Base-by-base conservation (phyloP, 2,329 filamentous ascomycete species). In the Penicillium capsulatum region DNA sequence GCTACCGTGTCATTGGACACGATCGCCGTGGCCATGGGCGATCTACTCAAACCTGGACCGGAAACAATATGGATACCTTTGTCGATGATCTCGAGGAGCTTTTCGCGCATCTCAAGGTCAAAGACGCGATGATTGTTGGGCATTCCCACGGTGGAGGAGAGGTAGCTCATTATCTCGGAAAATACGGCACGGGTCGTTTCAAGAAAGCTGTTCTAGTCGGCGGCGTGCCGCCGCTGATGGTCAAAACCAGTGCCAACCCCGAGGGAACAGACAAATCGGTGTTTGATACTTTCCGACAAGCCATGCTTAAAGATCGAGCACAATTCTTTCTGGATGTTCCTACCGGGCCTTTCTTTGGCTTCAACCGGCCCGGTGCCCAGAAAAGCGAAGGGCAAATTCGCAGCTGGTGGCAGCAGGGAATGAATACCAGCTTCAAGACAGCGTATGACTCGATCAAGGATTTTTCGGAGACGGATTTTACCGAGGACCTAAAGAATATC, bases 91-190 rank as follows among this genome's bases (percentile, higher is more conserved):
- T 69, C 2, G 16, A 55, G 17, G 50, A 60, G 38, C 55, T 68
- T 0, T 61, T 69, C 34, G 57, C 58, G 19, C 45, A 63, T 28
- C 60, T 67, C 1, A 48, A 64, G n/a, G 42, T 66, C 10, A 57
- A 59, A 27, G 47, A 64, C 28, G 59, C 54, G 13, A 54, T 59
- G 38, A 57, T 68, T 52, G 61, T 67, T 3, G 65, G 65, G 2
- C 64, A 67, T 36, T 68, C 65, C 3, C 66, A 65, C 3, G 67
- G 66, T 6, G 68, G 68, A 17, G 68, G 68, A 22, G 68, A 71
- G 47, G 63, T 70, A 1, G 54, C 62, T 3, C 59, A 57, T 29
- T 65, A 60, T 38, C 47, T 65, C 5, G 60, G 55, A 8, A 58
- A 60, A 7, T 57, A 65, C 38, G 65, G 66, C 33, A 63, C 63